phyloP scores from a whole-genome alignment of 169 alveolate species.

The Toxoplasma gondii region DNA sequence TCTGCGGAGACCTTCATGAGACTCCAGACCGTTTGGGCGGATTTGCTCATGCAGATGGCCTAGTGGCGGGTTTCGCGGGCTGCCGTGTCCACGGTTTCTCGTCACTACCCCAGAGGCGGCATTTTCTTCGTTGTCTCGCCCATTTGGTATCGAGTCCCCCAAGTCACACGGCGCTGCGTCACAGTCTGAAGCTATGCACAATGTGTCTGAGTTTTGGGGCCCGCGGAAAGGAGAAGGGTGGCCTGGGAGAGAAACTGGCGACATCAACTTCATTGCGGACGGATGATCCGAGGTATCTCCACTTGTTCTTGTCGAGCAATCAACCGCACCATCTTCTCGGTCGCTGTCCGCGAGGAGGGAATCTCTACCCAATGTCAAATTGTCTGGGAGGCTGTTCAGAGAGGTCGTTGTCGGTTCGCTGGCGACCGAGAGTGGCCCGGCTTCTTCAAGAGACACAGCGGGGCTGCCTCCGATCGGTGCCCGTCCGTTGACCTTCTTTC shows the following conservation, averaged over 20 bases:
- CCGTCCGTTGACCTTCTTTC: background rate
- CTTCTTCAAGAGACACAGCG: background rate
- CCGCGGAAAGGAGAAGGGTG: background rate
- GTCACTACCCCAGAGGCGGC: background rate
- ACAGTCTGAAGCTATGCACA: background rate
- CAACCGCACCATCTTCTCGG: background rate
- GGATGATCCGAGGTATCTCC: background rate
- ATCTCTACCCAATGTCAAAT: background rate
- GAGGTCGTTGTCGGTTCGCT: background rate
- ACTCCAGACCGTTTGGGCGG: background rate
- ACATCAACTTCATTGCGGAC: background rate
- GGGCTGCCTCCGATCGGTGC: background rate
- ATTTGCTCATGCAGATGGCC: background rate
- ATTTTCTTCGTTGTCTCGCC: background rate
- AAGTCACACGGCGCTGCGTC: constrained; percentile 1
- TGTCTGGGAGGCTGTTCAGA: background rate
- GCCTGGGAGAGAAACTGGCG: background rate
- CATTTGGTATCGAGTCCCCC: background rate
- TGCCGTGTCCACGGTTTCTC: background rate
- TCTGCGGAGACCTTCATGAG: background rate
- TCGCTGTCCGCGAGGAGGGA: background rate
- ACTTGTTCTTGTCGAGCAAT: background rate
- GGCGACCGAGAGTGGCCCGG: background rate
- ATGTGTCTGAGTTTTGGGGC: background rate
- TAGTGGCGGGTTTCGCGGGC: background rate